Evolutionary conservation across 148 eudicot species (phyloP).

Genomic region (Diospyros kaki): DNA sequence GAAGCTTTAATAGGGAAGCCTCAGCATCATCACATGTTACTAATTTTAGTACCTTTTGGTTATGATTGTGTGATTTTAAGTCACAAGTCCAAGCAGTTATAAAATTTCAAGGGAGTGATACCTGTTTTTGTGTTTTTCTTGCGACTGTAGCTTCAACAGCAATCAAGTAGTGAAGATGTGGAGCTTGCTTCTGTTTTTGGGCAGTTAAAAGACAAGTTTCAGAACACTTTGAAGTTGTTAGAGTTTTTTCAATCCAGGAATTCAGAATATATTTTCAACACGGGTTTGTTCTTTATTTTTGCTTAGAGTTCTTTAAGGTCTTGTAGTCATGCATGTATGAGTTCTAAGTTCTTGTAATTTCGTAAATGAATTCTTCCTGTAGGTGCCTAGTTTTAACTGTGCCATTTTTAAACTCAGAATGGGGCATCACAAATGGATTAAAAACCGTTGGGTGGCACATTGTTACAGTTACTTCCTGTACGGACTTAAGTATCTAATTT

Average conservation of each 20-base stretch:
- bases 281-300: constrained; percentile 43
- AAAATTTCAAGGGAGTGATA: not conserved
- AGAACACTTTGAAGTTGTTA: constrained; percentile 46
- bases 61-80: not conserved
- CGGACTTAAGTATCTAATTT: not conserved
- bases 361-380: not conserved
- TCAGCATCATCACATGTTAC: not conserved
- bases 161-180: constrained; percentile 47
- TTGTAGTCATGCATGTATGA: not conserved
- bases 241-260: constrained; percentile 64
- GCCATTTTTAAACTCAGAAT: not conserved
- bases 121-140: constrained; percentile 14
- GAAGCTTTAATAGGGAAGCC: not conserved
- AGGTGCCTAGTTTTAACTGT: not conserved
- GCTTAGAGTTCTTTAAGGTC: not conserved
- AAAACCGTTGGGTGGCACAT: not conserved
- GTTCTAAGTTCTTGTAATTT: not conserved
- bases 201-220: constrained; percentile 60
- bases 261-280: constrained; percentile 78
- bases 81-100: constrained; percentile 1
- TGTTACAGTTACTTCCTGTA: not conserved
- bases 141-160: constrained; percentile 58
- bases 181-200: constrained; percentile 54
- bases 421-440: not conserved
- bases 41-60: not conserved